phyloP scores from a whole-genome alignment of 1,139 yeast species.

The Casaregolazyma suthepensis region DNA sequence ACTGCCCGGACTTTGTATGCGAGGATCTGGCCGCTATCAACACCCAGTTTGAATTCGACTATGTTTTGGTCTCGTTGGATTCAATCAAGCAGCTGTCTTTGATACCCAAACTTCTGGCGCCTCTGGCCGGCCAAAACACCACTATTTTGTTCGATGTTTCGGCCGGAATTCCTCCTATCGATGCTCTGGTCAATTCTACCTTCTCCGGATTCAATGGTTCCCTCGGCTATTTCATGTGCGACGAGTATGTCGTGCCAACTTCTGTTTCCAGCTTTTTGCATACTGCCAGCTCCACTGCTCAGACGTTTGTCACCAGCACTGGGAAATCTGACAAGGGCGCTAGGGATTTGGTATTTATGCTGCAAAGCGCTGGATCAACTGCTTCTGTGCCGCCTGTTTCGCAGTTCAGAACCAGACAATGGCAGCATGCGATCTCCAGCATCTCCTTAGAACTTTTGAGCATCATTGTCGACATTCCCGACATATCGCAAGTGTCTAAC shows the following conservation, averaged over 20 bases:
- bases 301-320: conserved; percentile 15
- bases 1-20: conserved; percentile 17
- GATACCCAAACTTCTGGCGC: conserved; percentile 22
- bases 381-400: conserved; percentile 17
- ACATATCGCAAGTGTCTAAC: conserved; percentile 49
- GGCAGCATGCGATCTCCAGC: conserved; percentile 78
- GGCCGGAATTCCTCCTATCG: conserved; percentile 28
- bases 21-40: conserved; percentile 12
- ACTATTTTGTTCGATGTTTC: conserved; percentile 29
- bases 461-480: conserved; percentile 63
- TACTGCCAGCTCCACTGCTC: conserved; percentile 8
- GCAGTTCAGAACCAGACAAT: conserved; percentile 66
- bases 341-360: conserved; percentile 10
- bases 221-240: conserved; percentile 10
- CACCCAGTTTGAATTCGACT: conserved; percentile 19
- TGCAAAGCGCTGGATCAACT: conserved; percentile 21
- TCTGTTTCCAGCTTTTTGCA: conserved; percentile 9
- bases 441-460: conserved; percentile 73
- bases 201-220: conserved; percentile 22
- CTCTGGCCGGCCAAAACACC: conserved; percentile 24
- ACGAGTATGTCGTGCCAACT: conserved; percentile 12
- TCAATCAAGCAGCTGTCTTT: conserved; percentile 26
- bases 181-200: conserved; percentile 23
- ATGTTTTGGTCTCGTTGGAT: conserved; percentile 27
- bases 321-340: conserved; percentile 1